Evolutionary conservation across 495 filamentous ascomycete genomes (phyloP).

Genomic region (Bacidia gigantensis): DNA sequence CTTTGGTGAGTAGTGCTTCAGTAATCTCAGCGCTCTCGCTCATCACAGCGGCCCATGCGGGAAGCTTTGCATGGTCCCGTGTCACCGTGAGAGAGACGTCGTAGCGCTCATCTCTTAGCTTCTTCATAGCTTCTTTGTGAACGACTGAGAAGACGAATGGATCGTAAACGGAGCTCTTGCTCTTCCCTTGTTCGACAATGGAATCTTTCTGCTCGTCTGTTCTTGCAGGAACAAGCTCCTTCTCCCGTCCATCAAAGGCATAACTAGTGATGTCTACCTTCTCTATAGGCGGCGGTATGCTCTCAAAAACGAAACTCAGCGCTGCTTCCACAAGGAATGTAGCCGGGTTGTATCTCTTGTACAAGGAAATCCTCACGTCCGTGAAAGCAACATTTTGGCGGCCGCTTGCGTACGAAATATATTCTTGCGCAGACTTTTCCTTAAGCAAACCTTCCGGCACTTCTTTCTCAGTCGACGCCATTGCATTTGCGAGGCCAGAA

Average conservation of each 20-base stretch:
- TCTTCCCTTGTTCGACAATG: conserved; percentile 36
- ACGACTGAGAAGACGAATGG: conserved; percentile 91
- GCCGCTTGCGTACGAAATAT: conserved; percentile 79
- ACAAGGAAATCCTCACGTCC: conserved; percentile 66
- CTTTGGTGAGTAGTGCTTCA: conserved; percentile 69
- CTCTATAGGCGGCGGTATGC: conserved; percentile 52
- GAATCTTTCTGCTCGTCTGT: conserved; percentile 29
- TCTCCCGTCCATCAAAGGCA: conserved; percentile 85
- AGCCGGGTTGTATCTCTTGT: conserved; percentile 84
- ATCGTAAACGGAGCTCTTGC: conserved; percentile 64
- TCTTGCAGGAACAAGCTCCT: conserved; percentile 51
- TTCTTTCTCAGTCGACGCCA: conserved; percentile 17
- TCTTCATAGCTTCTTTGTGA: conserved; percentile 87
- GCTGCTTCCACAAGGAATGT: conserved; percentile 51
- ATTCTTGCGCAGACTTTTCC: conserved; percentile 76
- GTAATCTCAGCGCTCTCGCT: conserved; percentile 91
- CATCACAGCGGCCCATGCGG: conserved; percentile 90
- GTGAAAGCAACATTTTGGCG: conserved; percentile 86
- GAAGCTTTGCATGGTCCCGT: conserved; percentile 80
- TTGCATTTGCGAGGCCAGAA: conserved; percentile 27
- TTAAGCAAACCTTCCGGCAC: conserved; percentile 52
- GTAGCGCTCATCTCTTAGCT: conserved; percentile 81
- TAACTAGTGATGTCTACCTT: conserved; percentile 60
- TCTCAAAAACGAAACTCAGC: conserved; percentile 68
- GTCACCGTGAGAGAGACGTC: conserved; percentile 85